These are phyloP conservation scores for Pestalotiopsis sp. DNA, from an alignment of 2,329 filamentous ascomycete species.

Conservation along the genomic window DNA sequence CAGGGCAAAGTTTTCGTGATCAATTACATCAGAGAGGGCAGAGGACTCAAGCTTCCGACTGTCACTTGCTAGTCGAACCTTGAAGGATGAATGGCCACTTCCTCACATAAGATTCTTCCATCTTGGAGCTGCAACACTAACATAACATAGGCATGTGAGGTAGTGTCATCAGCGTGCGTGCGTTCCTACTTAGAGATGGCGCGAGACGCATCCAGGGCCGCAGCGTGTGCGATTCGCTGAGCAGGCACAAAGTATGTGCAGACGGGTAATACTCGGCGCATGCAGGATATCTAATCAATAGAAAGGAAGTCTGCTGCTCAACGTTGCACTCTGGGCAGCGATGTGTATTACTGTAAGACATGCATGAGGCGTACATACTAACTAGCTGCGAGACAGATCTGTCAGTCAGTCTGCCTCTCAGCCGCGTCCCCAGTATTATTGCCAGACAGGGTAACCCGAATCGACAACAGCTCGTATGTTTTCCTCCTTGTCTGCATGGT, in stretches of 20 bases:
- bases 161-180: neutral
- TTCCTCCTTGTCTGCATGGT: neutral
- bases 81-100: neutral
- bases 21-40: neutral
- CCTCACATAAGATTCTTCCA: neutral
- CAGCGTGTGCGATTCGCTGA: neutral
- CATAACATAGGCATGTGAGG: neutral
- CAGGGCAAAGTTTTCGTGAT: neutral
- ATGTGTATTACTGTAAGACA: neutral
- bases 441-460: neutral
- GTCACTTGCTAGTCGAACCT: neutral
- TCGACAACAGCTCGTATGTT: neutral
- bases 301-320: neutral
- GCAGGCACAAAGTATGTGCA: neutral
- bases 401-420: neutral
- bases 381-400: neutral
- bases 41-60: neutral
- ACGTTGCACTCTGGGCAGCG: neutral
- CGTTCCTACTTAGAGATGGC: neutral
- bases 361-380: neutral
- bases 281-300: neutral
- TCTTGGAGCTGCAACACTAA: neutral
- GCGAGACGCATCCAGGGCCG: neutral
- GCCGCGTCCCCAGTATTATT: neutral
- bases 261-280: neutral